Evolutionary conservation across 140 eudicot species (phyloP), one percentile per base, ranked within the genome.

Genomic region (Artemisia princeps): DNA sequence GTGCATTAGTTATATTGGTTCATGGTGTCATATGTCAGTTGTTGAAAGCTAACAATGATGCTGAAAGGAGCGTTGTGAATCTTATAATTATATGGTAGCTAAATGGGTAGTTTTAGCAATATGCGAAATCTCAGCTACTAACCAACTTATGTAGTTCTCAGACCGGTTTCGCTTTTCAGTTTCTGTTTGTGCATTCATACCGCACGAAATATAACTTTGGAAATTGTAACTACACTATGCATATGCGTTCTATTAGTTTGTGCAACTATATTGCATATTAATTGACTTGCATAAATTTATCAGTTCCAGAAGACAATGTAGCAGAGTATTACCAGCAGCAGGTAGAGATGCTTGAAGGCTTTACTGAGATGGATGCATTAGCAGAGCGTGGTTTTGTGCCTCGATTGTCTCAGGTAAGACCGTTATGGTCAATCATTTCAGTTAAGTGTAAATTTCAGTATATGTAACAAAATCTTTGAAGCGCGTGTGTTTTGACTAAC

Each of bases 311-410:
- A 78, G 95, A 84, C 70, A 73, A 70, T 50, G 80, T 87, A 37
- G 91, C 95, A 5, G 95, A 84, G 57, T 87, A 87, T 73, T 87
- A 87, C 72, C 86, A 84, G 74, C 92, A 87, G 66, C 95, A 87
- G 69, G 92, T 84, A 56, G 86, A 85, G 81, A 80, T 67, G 73
- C 74, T 84, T 61, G 95, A 87, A 74, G 95, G 95, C 3, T 87
- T 82, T 66, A 87, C 77, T 64, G 85, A 87, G 68, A 87, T 87
- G 95, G 95, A 87, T 68, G 84, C 67, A 9, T 73, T 87, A 57
- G 86, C 88, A 67, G 89, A 84, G 46, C 92, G 94, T 70, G 95
- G 95, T 54, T 87, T 77, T 58, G 64, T 87, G 55, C 92, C 92
- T 72, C 88, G 87, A 24, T 66, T 87, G 76, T 84, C 95, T 0